Evolutionary conservation across 768 basidiomycete genomes (phyloP), one percentile per base, ranked within the genome.

Genomic region (Agaricus subrufescens): DNA sequence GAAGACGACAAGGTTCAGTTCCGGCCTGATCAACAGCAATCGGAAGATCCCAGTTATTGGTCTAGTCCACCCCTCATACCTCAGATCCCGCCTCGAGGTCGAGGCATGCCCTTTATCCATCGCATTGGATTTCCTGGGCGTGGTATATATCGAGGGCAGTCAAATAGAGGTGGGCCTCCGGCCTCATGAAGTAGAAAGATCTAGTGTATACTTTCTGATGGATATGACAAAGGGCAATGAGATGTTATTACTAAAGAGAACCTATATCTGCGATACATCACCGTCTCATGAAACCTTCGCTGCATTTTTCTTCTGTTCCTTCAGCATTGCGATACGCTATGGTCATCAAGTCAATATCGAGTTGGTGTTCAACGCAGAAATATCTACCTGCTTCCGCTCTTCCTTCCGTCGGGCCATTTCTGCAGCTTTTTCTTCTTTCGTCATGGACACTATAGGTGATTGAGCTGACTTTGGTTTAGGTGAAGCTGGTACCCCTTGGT

Each of bases 351-450:
- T 38, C 12, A 46, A 40, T 10, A 19, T n/a, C n/a, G n/a, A 47
- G 12, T n/a, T 3, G 60, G 58, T 51, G 26, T 26, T 12, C 23
- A 45, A 15, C 19, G 14, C 25, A 4, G 49, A 44, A 53, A 14
- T 42, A 31, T 81, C 19, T 52, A 92, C 92, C 75, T 91, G 85
- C 68, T 89, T 94, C 45, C 96, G 75, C 68, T 98, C 96, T 67
- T 98, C 95, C 65, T 95, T 89, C 57, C 94, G 77, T 60, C 88
- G 76, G 7, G 88, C 89, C 85, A 98, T 88, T 74, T 97, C 93
- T n/a, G 84, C 85, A 1, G 91, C 91, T 69, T 90, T 96, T 62
- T 95, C 94, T 69, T 97, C 96, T 68, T 94, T 97, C 27, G 82
- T 80, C 79, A 93, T 75, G 1, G 68, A 69, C 27, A 80, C 73